A percentile compares a stretch with the other conserved stretches of the same genome.
phyloP scores from a whole-genome alignment of 805 yeast genomes.

The Saturnispora zaruensis region DNA sequence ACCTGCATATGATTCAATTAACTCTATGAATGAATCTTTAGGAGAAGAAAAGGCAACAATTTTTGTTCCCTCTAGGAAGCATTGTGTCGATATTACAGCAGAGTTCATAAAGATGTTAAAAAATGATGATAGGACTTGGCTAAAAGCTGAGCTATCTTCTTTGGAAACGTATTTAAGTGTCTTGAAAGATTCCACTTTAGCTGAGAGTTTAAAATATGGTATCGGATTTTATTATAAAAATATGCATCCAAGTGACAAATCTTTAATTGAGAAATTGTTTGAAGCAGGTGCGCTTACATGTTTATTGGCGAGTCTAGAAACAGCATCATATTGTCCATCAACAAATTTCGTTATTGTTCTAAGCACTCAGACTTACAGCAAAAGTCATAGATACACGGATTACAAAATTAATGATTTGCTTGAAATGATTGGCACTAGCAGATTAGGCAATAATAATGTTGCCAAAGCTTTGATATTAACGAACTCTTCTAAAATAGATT shows the following conservation, averaged over 20 bases:
- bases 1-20: constrained; percentile 39
- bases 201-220: constrained; percentile 43
- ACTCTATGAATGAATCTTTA: constrained; percentile 23
- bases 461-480: constrained; percentile 52
- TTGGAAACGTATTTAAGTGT: constrained; percentile 34
- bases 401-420: constrained; percentile 56
- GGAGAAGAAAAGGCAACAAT: constrained; percentile 35
- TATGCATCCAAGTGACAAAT: constrained; percentile 49
- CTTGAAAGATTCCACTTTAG: constrained; percentile 40
- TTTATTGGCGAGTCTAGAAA: constrained; percentile 55
- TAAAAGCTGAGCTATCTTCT: constrained; percentile 32
- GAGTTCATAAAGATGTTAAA: constrained; percentile 32
- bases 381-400: constrained; percentile 60
- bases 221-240: constrained; percentile 53
- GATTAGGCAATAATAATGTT: constrained; percentile 22
- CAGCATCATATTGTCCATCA: constrained; percentile 40
- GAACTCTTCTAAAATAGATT: constrained; percentile 42
- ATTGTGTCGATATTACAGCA: constrained; percentile 43
- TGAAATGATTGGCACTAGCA: constrained; percentile 53
- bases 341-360: constrained; percentile 52
- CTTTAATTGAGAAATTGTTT: constrained; percentile 46
- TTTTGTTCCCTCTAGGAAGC: constrained; percentile 50
- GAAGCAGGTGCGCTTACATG: constrained; percentile 42
- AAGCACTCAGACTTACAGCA: constrained; percentile 67
- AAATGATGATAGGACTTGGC: constrained; percentile 32